Evolutionary conservation across 805 yeast species (phyloP).

Genomic region (Hermanozyma aechmeae): DNA sequence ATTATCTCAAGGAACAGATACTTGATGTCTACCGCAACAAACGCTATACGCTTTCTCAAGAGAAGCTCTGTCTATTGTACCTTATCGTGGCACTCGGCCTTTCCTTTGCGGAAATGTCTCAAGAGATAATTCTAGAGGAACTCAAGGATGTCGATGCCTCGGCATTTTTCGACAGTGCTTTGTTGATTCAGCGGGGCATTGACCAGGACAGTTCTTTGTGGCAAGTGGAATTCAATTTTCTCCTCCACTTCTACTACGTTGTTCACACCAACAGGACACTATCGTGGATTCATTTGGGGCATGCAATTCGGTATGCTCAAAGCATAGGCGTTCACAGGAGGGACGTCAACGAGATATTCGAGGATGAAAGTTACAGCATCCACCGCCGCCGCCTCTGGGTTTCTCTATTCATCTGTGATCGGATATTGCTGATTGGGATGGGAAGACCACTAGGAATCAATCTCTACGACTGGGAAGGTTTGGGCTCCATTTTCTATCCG

Average conservation of each 20-base stretch:
- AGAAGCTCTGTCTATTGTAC: slow-evolving; percentile 23
- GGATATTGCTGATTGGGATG: slow-evolving; percentile 21
- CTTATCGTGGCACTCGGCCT: slow-evolving; percentile 34
- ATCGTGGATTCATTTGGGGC: slow-evolving; percentile 36
- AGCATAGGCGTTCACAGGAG: slow-evolving; percentile 31
- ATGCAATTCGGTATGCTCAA: slow-evolving; percentile 34
- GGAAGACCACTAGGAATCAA: slow-evolving; percentile 29
- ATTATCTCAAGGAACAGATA: slow-evolving; percentile 16
- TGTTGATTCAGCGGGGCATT: slow-evolving; percentile 19
- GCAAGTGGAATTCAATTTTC: slow-evolving; percentile 31
- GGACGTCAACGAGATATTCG: slow-evolving; percentile 26
- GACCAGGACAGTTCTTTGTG: slow-evolving; percentile 30
- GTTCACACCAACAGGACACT: slow-evolving; percentile 28
- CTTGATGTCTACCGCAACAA: slow-evolving; percentile 21
- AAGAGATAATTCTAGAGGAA: slow-evolving; percentile 5
- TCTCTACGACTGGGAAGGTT: slow-evolving; percentile 32
- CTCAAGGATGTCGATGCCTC: slow-evolving; percentile 15
- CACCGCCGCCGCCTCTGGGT: slow-evolving; percentile 27
- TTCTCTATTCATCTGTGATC: slow-evolving; percentile 24
- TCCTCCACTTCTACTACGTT: slow-evolving; percentile 32
- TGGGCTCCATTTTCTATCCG: slow-evolving; percentile 7
- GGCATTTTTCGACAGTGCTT: slow-evolving; percentile 26
- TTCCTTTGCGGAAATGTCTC: slow-evolving; percentile 22
- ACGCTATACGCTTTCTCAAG: slow-evolving; percentile 15
- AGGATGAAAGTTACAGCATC: slow-evolving; percentile 14